phyloP scores from a whole-genome alignment of 2,329 filamentous ascomycete species.

The Metarhizium robertsii region DNA sequence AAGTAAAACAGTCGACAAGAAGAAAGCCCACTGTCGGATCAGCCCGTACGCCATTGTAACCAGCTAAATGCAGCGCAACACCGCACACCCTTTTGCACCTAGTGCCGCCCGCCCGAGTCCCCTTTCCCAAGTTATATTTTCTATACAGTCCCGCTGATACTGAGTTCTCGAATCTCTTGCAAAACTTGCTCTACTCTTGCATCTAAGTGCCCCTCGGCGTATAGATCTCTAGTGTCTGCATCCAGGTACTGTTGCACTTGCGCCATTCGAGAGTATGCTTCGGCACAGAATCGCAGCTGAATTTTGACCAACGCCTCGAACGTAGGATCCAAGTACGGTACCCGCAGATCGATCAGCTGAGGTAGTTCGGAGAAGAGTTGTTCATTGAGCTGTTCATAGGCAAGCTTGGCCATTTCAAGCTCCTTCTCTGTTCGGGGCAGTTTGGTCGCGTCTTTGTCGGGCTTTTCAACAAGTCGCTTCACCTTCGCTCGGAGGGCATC shows the following conservation, averaged over 20 bases:
- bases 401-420: conserved; percentile 82
- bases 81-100: background rate
- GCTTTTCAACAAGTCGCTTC: conserved; percentile 95
- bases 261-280: conserved; percentile 95
- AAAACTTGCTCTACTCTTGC: conserved; percentile 87
- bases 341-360: conserved; percentile 90
- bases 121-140: background rate
- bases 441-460: conserved; percentile 96
- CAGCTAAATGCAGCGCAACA: background rate
- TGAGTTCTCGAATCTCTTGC: conserved; percentile 93
- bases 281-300: conserved; percentile 92
- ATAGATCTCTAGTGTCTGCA: conserved; percentile 89
- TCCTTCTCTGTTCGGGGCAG: conserved; percentile 94
- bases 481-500: conserved; percentile 92
- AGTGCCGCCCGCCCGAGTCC: background rate
- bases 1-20: background rate
- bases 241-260: conserved; percentile 98
- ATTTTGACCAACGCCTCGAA: conserved; percentile 99
- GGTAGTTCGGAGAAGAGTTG: conserved; percentile 89
- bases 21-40: background rate
- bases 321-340: conserved; percentile 92
- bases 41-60: conserved; percentile 3
- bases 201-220: conserved; percentile 87
- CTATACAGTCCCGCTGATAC: conserved; percentile 68
- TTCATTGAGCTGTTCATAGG: conserved; percentile 95